phyloP scores from a whole-genome alignment of 2,329 filamentous ascomycete genomes.

The Colletotrichum abscissum region DNA sequence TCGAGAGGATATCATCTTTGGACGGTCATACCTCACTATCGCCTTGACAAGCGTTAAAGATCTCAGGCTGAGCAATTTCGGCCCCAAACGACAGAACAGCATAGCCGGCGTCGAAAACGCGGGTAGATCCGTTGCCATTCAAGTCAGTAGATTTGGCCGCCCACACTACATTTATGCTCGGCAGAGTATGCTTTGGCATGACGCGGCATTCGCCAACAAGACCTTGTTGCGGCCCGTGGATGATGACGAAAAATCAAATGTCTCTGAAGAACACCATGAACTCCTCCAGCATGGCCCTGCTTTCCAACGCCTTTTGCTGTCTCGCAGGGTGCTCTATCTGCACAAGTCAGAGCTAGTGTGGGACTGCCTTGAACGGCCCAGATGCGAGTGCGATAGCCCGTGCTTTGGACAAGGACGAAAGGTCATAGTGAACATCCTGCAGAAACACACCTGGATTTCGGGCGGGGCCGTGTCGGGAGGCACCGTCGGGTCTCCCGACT shows the following conservation, averaged over 20 bases:
- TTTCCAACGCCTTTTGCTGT: slow-evolving; percentile 14
- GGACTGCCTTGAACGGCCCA: background rate
- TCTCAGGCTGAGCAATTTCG: slow-evolving; percentile 1
- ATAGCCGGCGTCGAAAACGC: background rate
- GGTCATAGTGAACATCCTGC: background rate
- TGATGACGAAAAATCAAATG: background rate
- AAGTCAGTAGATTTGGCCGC: background rate
- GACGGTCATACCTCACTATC: slow-evolving; percentile 9
- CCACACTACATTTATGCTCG: background rate
- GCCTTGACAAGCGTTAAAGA: slow-evolving; percentile 1
- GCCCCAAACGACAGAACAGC: background rate
- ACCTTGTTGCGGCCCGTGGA: background rate
- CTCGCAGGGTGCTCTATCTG: slow-evolving; percentile 8
- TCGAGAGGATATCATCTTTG: slow-evolving; percentile 5
- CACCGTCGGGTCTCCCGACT: no score
- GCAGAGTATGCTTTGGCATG: background rate
- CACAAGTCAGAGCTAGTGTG: slow-evolving; percentile 10
- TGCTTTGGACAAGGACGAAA: background rate
- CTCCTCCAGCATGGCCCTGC: background rate
- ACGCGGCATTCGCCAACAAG: background rate
- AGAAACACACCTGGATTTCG: background rate
- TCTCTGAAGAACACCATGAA: background rate
- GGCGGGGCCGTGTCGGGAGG: background rate
- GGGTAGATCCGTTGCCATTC: background rate
- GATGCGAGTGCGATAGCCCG: slow-evolving; percentile 13